Percentiles rank a stretch among this genome's conserved stretches.
phyloP scores from a whole-genome alignment of 768 basidiomycete genomes.

The Tricholomella constricta region DNA sequence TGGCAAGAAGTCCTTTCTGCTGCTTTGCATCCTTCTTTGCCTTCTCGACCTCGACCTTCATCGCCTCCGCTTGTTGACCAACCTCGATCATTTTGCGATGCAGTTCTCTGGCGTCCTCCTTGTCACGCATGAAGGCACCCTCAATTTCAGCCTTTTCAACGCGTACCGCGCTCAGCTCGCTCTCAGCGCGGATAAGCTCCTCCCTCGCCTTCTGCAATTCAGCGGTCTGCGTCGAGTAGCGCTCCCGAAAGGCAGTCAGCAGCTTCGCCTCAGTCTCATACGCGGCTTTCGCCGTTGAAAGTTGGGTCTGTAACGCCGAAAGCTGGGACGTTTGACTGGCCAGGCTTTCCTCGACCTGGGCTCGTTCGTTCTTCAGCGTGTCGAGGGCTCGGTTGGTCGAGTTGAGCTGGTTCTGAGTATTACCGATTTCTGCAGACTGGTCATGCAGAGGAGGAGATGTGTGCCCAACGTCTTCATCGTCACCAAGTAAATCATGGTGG shows the following conservation, averaged over 20 bases:
- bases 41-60: conserved; percentile 83
- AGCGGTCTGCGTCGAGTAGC: conserved; percentile 63
- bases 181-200: conserved; percentile 88
- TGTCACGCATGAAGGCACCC: conserved; percentile 83
- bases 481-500: conserved; percentile 64
- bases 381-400: conserved; percentile 77
- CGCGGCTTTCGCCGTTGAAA: conserved; percentile 79
- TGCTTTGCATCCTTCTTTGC: conserved; percentile 92
- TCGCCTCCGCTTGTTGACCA: conserved; percentile 65
- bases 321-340: conserved; percentile 74
- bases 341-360: conserved; percentile 61
- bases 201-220: conserved; percentile 73
- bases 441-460: conserved; percentile 61
- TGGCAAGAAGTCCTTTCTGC: conserved; percentile 93
- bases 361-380: conserved; percentile 65
- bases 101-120: conserved; percentile 88
- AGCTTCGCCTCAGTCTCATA: conserved; percentile 84
- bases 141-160: conserved; percentile 93
- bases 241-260: conserved; percentile 66
- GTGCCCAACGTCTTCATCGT: conserved; percentile 62
- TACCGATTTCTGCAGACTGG: conserved; percentile 84
- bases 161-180: conserved; percentile 84
- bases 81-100: conserved; percentile 84
- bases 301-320: conserved; percentile 77
- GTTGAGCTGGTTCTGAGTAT: conserved; percentile 80